phyloP scores from a whole-genome alignment of 148 eudicot species.

The Camellia lanceoleosa region DNA sequence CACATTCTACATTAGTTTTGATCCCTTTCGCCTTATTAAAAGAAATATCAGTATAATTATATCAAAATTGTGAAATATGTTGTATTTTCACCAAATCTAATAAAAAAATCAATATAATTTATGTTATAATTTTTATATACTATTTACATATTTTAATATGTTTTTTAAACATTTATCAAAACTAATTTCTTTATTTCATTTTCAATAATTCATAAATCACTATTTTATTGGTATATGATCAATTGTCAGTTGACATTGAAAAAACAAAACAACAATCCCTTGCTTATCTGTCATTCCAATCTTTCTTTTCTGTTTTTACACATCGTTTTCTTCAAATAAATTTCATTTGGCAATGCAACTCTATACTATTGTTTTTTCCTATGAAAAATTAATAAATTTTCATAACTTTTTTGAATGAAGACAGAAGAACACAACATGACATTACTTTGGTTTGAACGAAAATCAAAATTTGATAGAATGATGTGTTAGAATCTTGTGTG shows the following conservation, averaged over 20 bases:
- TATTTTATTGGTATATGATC: no score
- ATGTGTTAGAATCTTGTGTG: background rate
- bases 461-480: background rate
- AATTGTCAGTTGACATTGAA: background rate
- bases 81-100: no score
- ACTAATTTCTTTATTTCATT: no score
- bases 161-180: no score
- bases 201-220: no score
- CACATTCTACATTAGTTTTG: no score
- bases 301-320: background rate
- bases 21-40: no score
- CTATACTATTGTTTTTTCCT: background rate
- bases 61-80: no score
- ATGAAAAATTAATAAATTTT: background rate
- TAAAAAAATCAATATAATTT: no score
- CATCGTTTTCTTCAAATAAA: background rate
- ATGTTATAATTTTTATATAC: no score
- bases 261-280: background rate
- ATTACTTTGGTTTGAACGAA: constrained; percentile 6
- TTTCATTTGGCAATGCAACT: background rate
- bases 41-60: no score
- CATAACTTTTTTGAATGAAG: background rate
- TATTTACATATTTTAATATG: no score
- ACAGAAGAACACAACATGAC: background rate
- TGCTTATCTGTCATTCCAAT: constrained; percentile 7